These are phyloP conservation scores for Candolleomyces aberdarensis DNA, from an alignment of 768 basidiomycete species.

Conservation along the genomic window DNA sequence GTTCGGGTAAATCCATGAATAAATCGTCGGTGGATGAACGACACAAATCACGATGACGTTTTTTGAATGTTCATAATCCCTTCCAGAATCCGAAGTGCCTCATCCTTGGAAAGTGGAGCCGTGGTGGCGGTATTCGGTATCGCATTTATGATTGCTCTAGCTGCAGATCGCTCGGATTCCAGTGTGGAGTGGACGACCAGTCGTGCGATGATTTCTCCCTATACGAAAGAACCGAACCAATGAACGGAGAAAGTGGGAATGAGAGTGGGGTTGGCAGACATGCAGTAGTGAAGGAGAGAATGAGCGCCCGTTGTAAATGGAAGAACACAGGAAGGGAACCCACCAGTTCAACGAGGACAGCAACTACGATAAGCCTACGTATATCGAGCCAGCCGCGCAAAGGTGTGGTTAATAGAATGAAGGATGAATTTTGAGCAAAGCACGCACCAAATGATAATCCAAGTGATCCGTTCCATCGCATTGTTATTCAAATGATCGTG, in stretches of 20 bases:
- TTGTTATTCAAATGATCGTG: conserved; percentile 90
- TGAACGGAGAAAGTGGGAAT: background rate
- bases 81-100: conserved; percentile 39
- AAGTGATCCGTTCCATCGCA: conserved; percentile 88
- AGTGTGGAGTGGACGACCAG: conserved; percentile 64
- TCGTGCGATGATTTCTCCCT: conserved; percentile 85
- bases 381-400: conserved; percentile 15
- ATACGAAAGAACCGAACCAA: conserved; percentile 1
- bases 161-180: conserved; percentile 12
- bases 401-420: conserved; percentile 6
- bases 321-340: conserved; percentile 19
- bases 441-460: conserved; percentile 44
- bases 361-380: conserved; percentile 81
- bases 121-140: conserved; percentile 8
- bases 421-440: conserved; percentile 5
- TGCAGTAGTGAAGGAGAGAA: background rate
- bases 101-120: conserved; percentile 31
- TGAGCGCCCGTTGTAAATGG: background rate
- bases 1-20: too few relatives aligned
- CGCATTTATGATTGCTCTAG: background rate
- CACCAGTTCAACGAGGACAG: conserved; percentile 85
- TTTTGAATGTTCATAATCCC: conserved; percentile 28
- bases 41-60: background rate
- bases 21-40: background rate
- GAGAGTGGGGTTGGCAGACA: background rate